These are phyloP conservation scores for Lactarius psammicola DNA, from an alignment of 768 basidiomycete genomes.

Conservation along the genomic window DNA sequence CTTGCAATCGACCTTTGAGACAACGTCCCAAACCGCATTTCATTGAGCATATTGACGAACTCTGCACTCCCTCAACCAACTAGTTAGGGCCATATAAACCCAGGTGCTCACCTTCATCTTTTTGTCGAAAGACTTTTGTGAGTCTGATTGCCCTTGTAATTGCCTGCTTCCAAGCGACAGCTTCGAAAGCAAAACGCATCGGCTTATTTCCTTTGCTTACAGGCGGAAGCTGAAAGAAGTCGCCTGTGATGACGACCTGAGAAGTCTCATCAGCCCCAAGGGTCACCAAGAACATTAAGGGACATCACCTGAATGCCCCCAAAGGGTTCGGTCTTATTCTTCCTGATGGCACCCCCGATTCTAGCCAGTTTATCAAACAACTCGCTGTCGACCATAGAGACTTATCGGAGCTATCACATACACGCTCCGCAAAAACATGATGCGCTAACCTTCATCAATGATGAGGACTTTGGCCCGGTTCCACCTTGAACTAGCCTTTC, in stretches of 20 bases:
- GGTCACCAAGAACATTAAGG: background rate
- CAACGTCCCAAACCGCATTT: conserved; percentile 91
- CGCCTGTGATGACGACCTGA: conserved; percentile 89
- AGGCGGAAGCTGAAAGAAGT: conserved; percentile 98
- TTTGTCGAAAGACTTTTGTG: conserved; percentile 93
- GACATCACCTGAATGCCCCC: conserved; percentile 83
- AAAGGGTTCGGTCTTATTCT: conserved; percentile 61
- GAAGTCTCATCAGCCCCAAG: background rate
- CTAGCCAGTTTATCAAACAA: conserved; percentile 86
- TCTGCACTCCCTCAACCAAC: conserved; percentile 43
- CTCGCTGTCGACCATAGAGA: conserved; percentile 96
- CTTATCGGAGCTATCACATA: conserved; percentile 42
- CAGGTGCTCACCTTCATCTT: conserved; percentile 68
- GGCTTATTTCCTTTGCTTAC: conserved; percentile 60
- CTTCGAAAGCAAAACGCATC: conserved; percentile 93
- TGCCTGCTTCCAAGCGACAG: conserved; percentile 66
- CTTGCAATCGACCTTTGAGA: conserved; percentile 59
- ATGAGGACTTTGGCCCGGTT: conserved; percentile 78
- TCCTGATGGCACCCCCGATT: conserved; percentile 65
- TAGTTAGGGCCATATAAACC: conserved; percentile 13
- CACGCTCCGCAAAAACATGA: conserved; percentile 10
- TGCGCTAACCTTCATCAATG: conserved; percentile 67
- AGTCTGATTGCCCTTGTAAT: conserved; percentile 87
- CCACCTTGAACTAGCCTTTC: conserved; percentile 82
- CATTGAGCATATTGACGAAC: conserved; percentile 95